Conservation (phyloP, 2,329 filamentous ascomycete genomes). For the Fusarium temperatum region DNA sequence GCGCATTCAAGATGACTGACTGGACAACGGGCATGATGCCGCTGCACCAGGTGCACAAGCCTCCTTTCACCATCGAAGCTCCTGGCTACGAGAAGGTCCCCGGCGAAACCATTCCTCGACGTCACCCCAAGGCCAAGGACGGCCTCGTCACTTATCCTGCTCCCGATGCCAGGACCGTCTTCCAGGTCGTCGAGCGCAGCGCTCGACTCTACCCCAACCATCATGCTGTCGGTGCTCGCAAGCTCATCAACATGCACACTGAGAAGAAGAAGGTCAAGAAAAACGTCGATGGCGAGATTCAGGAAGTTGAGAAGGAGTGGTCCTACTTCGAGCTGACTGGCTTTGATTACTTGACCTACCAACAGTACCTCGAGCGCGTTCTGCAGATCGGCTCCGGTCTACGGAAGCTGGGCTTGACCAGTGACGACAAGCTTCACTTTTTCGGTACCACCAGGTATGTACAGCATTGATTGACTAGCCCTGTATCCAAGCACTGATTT, state of each 20-base stretch:
- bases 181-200: constrained; percentile 78
- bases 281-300: constrained; percentile 80
- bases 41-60: constrained; percentile 69
- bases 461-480: not conserved
- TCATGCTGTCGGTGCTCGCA: constrained; percentile 74
- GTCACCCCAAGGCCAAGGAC: constrained; percentile 76
- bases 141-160: constrained; percentile 72
- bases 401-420: constrained; percentile 75
- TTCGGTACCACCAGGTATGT: constrained; percentile 83
- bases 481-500: not conserved
- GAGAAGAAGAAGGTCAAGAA: constrained; percentile 93
- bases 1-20: constrained; percentile 39
- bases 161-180: constrained; percentile 78
- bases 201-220: constrained; percentile 70
- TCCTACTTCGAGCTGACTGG: constrained; percentile 84
- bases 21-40: constrained; percentile 59
- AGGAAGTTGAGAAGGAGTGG: constrained; percentile 90
- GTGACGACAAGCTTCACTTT: constrained; percentile 77
- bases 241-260: constrained; percentile 78
- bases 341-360: constrained; percentile 81
- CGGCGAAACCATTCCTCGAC: constrained; percentile 86
- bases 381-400: constrained; percentile 77
- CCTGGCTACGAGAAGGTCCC: constrained; percentile 73
- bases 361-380: constrained; percentile 77
- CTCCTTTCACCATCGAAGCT: constrained; percentile 79